A percentile compares a stretch with the other conserved stretches of the same genome.
Conservation (phyloP, 225 moss, liverwort and hornwort species). For the Polytrichum formosum region DNA sequence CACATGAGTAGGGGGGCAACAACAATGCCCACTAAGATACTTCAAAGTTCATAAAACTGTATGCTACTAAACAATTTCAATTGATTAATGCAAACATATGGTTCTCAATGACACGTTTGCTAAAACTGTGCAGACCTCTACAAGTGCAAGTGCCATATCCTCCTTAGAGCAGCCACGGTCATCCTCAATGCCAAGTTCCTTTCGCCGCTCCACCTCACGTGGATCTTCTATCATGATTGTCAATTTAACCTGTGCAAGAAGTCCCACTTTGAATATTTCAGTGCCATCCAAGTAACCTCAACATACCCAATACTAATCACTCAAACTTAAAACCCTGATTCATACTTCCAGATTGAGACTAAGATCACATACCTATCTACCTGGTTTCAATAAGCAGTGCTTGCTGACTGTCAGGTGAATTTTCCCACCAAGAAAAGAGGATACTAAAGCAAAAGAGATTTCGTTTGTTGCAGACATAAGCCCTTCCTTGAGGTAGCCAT, state of each 20-base stretch:
- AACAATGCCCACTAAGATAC: no score
- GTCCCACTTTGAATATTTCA: conserved; percentile 8
- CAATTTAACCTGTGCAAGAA: conserved; percentile 68
- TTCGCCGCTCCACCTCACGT: conserved; percentile 86
- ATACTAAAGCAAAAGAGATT: neutral
- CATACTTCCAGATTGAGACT: neutral
- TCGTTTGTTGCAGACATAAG: neutral
- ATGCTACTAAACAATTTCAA: no score
- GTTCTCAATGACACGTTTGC: no score
- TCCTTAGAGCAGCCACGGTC: conserved; percentile 93
- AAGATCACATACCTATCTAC: no score
- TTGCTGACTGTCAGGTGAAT: neutral
- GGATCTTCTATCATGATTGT: conserved; percentile 98
- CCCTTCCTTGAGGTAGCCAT: neutral
- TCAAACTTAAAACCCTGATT: conserved; percentile 1
- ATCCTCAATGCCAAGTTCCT: conserved; percentile 86
- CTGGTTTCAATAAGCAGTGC: no score
- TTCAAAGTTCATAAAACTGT: no score
- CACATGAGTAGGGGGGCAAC: no score
- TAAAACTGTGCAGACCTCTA: conserved; percentile 45
- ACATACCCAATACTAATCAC: conserved; percentile 6
- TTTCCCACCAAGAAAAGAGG: neutral
- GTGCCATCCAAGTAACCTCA: neutral
- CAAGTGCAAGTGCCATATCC: conserved; percentile 74
- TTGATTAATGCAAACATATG: no score